Percentiles rank a stretch among this genome's conserved stretches.
Conservation (phyloP, 2,329 filamentous ascomycete genomes). For the Teratosphaeria viscida region DNA sequence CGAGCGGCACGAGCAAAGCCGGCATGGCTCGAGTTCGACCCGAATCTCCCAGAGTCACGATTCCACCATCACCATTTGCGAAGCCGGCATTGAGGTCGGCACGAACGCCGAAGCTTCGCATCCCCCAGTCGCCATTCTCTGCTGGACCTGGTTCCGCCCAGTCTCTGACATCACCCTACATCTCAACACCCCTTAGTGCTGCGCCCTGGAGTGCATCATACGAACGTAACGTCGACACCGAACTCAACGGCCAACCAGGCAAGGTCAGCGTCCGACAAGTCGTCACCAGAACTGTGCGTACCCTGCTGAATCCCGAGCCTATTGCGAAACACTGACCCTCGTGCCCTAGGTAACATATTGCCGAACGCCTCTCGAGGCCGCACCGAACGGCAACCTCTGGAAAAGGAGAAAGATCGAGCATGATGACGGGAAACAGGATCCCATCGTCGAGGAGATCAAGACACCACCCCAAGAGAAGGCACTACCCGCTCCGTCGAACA, state of each 20-base stretch:
- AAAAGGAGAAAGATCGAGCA: conserved; percentile 64
- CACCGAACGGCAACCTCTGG: conserved; percentile 61
- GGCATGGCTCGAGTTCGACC: conserved; percentile 12
- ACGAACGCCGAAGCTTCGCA: conserved; percentile 56
- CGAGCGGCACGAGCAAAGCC: conserved; percentile 4
- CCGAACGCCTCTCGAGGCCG: conserved; percentile 61
- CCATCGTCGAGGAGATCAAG: not conserved
- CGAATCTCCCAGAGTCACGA: conserved; percentile 32
- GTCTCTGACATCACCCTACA: conserved; percentile 59
- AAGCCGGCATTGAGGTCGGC: conserved; percentile 50
- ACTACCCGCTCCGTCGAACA: conserved; percentile 8
- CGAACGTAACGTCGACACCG: conserved; percentile 54
- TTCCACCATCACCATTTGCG: conserved; percentile 32
- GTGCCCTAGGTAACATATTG: conserved; percentile 35
- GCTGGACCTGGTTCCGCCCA: conserved; percentile 25
- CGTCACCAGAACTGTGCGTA: conserved; percentile 57
- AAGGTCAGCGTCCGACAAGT: conserved; percentile 72
- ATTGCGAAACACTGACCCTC: not conserved
- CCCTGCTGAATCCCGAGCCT: conserved; percentile 59
- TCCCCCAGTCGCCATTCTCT: conserved; percentile 68
- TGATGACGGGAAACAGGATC: conserved; percentile 8
- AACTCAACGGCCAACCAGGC: conserved; percentile 19
- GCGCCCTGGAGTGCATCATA: conserved; percentile 30
- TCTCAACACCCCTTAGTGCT: conserved; percentile 29
- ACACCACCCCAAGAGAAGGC: conserved; percentile 6